Conservation (phyloP, 1,139 yeast species). For the Yamadazyma songkhlaensis region DNA sequence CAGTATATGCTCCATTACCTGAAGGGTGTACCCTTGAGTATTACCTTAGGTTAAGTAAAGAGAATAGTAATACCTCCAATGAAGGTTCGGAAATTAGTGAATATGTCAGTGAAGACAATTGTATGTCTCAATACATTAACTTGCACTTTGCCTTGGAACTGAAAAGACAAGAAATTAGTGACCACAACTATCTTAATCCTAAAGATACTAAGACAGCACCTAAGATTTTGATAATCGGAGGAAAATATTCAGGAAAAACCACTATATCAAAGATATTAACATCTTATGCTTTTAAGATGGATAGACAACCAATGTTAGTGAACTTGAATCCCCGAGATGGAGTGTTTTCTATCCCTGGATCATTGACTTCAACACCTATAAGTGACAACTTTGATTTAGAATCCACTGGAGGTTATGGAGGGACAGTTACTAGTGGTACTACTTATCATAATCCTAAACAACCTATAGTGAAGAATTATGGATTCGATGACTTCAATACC, state of each 20-base stretch:
- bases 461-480: constrained; percentile 80
- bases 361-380: constrained; percentile 79
- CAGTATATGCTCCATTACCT: constrained; percentile 56
- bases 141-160: constrained; percentile 77
- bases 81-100: constrained; percentile 45
- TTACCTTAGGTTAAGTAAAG: constrained; percentile 46
- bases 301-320: constrained; percentile 63
- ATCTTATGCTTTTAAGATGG: constrained; percentile 75
- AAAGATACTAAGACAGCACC: constrained; percentile 46
- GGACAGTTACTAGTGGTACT: constrained; percentile 81
- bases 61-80: constrained; percentile 28
- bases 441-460: constrained; percentile 80
- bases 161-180: constrained; percentile 41
- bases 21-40: constrained; percentile 52
- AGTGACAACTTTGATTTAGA: constrained; percentile 81
- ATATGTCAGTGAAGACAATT: constrained; percentile 68
- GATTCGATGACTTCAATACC: constrained; percentile 58
- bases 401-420: constrained; percentile 72
- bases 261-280: constrained; percentile 64
- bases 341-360: constrained; percentile 79
- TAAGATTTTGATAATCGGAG: constrained; percentile 71
- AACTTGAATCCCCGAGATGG: constrained; percentile 83
- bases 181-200: constrained; percentile 20
- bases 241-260: constrained; percentile 74
- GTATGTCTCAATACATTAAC: constrained; percentile 61